Conservation (phyloP, 2,329 filamentous ascomycete species). For the Colletotrichum ledebouriae region DNA sequence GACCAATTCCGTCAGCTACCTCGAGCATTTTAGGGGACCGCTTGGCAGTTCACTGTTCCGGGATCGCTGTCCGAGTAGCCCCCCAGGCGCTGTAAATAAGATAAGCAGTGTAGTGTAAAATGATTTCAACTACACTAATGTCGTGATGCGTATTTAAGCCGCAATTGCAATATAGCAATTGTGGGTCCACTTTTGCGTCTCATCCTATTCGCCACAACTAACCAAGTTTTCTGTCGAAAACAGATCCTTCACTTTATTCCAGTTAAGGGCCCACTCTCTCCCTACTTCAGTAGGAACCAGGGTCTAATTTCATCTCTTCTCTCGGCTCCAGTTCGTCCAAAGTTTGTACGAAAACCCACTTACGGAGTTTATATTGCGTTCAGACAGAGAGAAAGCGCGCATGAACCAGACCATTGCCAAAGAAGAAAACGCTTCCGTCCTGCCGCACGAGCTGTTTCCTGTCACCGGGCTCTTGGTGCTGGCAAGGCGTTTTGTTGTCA, state of each 20-base stretch:
- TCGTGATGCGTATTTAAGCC: too few species aligned
- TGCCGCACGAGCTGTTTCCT: constrained; percentile 2
- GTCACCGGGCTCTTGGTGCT: constrained; percentile 15
- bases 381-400: constrained; percentile 13
- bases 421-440: constrained; percentile 23
- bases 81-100: too few species aligned
- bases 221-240: constrained; percentile 22
- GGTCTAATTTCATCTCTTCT: constrained; percentile 25
- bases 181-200: too few species aligned
- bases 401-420: constrained; percentile 30
- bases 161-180: too few species aligned
- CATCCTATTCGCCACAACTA: too few species aligned
- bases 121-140: too few species aligned
- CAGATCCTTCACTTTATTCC: constrained; percentile 27
- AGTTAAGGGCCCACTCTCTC: constrained; percentile 16
- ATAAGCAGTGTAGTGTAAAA: too few species aligned
- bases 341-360: constrained; percentile 14
- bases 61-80: not conserved
- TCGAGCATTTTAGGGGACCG: not conserved
- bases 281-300: constrained; percentile 10
- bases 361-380: constrained; percentile 27
- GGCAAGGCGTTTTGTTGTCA: constrained; percentile 6
- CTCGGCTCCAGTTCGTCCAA: constrained; percentile 27
- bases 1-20: not conserved
- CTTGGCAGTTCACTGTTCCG: not conserved